Evolutionary conservation across 2,329 filamentous ascomycete species (phyloP).

Genomic region (Esteya vermicola): DNA sequence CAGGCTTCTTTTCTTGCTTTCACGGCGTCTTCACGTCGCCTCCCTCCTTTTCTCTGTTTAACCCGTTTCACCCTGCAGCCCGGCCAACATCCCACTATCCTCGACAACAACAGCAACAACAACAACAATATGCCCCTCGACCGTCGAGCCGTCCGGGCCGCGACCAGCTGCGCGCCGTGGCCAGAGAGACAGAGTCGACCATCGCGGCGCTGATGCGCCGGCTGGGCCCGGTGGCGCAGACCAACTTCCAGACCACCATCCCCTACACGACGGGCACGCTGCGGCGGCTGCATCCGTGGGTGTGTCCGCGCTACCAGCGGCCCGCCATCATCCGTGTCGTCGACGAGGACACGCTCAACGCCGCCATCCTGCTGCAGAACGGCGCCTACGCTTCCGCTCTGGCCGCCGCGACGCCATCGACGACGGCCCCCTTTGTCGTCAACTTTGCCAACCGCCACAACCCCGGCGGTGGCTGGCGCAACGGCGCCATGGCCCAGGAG

Average conservation of each 20-base stretch:
- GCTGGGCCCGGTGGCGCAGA: conserved; percentile 22
- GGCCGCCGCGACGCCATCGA: conserved; percentile 4
- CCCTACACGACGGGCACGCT: conserved; percentile 15
- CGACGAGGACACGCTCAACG: conserved; percentile 43
- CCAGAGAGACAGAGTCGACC: no score
- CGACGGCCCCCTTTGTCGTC: conserved; percentile 29
- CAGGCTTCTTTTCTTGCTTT: no score
- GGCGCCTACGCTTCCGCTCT: no score
- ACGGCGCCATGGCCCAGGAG: conserved; percentile 51
- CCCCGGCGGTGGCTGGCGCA: conserved; percentile 50
- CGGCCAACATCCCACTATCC: no score
- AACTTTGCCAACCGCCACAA: conserved; percentile 47
- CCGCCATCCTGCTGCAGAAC: conserved; percentile 29
- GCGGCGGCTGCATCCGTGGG: conserved; percentile 19
- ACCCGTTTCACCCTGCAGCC: no score
- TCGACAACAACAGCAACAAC: no score
- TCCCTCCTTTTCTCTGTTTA: no score
- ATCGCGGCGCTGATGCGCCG: conserved; percentile 29
- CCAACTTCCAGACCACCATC: conserved; percentile 23
- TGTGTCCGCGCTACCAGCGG: conserved; percentile 25
- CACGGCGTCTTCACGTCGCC: no score
- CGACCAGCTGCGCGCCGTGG: conserved; percentile 21
- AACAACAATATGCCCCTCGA: no score
- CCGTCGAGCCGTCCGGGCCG: background rate
- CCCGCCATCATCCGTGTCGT: conserved; percentile 30